Conservation (phyloP, 179 eudicot species). For the Gypsophila paniculata region DNA sequence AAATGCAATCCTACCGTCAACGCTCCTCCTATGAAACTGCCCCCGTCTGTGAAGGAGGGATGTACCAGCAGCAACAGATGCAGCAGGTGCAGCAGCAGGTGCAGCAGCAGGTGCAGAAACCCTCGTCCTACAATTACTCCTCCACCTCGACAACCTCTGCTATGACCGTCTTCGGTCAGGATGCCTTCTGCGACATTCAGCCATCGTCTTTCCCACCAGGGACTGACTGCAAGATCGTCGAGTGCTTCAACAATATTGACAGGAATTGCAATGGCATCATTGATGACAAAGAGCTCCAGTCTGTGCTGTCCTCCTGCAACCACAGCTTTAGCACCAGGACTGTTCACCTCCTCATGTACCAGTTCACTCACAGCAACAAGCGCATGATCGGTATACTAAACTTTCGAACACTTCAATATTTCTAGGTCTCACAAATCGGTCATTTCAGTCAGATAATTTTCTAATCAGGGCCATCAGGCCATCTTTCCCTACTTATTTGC, state of each 20-base stretch:
- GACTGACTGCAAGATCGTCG: slow-evolving; percentile 34
- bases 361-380: slow-evolving; percentile 61
- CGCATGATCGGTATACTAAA: slow-evolving; percentile 45
- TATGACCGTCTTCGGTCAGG: slow-evolving; percentile 30
- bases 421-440: background rate
- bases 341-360: slow-evolving; percentile 40
- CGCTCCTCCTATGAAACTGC: slow-evolving; percentile 16
- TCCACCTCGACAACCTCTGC: background rate
- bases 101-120: slow-evolving; percentile 13
- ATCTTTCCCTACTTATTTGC: too few species aligned
- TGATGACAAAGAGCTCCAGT: slow-evolving; percentile 33
- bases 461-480: too few species aligned
- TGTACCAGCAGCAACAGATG: slow-evolving; percentile 7
- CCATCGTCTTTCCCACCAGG: slow-evolving; percentile 40
- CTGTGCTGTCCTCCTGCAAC: slow-evolving; percentile 32
- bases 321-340: slow-evolving; percentile 36
- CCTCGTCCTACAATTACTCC: slow-evolving; percentile 12
- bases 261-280: slow-evolving; percentile 33
- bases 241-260: slow-evolving; percentile 38
- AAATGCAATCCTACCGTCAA: slow-evolving; percentile 25
- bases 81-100: background rate
- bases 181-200: slow-evolving; percentile 27
- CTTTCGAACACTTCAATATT: background rate
- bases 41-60: background rate
- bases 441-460: too few species aligned